These are phyloP conservation scores for Scopulariopsis brevicaulis DNA, from an alignment of 2,329 filamentous ascomycete species.

Conservation along the genomic window DNA sequence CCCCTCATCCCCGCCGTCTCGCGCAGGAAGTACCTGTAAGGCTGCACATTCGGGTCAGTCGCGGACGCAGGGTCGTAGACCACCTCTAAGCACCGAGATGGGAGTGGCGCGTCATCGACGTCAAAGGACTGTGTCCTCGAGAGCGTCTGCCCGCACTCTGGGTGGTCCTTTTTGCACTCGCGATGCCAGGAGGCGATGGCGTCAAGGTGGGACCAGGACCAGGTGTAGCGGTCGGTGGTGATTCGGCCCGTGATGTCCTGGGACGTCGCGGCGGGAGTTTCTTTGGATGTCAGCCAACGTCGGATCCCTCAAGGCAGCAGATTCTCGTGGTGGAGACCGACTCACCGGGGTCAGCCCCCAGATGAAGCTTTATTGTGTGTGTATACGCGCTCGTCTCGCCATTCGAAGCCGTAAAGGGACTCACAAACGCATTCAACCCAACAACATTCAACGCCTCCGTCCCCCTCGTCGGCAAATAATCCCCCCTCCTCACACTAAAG, in stretches of 20 bases:
- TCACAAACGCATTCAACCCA: background rate
- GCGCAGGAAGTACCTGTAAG: background rate
- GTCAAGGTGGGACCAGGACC: background rate
- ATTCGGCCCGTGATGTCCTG: background rate
- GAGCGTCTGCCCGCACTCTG: background rate
- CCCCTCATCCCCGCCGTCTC: background rate
- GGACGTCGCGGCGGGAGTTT: background rate
- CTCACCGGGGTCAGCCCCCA: background rate
- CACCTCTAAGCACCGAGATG: too few relatives aligned
- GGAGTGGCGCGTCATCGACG: background rate
- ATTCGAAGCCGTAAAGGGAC: background rate
- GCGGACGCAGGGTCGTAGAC: too few relatives aligned
- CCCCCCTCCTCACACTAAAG: background rate
- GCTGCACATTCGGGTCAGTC: too few relatives aligned
- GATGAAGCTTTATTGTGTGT: background rate
- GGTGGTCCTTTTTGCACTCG: background rate
- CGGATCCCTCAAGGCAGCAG: too few relatives aligned
- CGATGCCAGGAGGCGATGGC: background rate
- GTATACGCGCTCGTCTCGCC: background rate
- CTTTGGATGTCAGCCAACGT: background rate
- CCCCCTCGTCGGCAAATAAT: background rate
- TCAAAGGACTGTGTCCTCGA: background rate
- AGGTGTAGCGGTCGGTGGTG: background rate
- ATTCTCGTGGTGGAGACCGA: background rate
- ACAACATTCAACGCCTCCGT: background rate